phyloP scores from a whole-genome alignment of 192 early-diverging fungal genomes.

The Gigaspora rosea region DNA sequence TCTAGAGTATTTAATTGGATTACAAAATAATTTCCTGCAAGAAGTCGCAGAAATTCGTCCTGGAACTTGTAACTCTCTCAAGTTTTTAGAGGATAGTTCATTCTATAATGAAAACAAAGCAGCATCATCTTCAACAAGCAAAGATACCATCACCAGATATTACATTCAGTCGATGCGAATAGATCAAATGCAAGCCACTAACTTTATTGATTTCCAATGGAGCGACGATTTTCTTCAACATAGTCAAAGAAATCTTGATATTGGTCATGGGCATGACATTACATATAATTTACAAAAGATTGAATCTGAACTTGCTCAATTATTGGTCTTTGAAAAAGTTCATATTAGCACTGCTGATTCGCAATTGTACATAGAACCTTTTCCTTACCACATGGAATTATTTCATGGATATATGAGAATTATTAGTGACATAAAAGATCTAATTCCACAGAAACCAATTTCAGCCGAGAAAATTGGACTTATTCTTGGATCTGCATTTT shows the following conservation, averaged over 20 bases:
- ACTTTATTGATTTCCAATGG: slow-evolving; percentile 29
- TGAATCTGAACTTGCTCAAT: slow-evolving; percentile 17
- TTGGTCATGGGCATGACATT: slow-evolving; percentile 9
- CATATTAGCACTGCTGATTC: slow-evolving; percentile 12
- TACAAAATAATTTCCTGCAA: slow-evolving; percentile 25
- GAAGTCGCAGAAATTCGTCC: neutral
- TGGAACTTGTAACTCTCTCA: slow-evolving; percentile 10
- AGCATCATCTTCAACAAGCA: neutral
- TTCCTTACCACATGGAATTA: slow-evolving; percentile 34
- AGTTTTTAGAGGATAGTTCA: neutral
- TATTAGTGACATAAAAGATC: slow-evolving; percentile 17
- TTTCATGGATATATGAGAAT: slow-evolving; percentile 28
- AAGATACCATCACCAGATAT: slow-evolving; percentile 4
- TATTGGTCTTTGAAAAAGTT: slow-evolving; percentile 32
- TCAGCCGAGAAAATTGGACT: neutral
- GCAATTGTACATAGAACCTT: slow-evolving; percentile 21
- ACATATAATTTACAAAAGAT: slow-evolving; percentile 29
- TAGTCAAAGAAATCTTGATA: slow-evolving; percentile 15
- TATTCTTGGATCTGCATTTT: neutral
- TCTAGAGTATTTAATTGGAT: slow-evolving; percentile 11
- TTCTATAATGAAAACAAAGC: neutral
- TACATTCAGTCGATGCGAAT: slow-evolving; percentile 23
- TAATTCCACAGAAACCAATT: slow-evolving; percentile 31
- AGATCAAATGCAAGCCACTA: neutral
- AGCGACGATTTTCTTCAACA: slow-evolving; percentile 15